Evolutionary conservation across 176 grass and related monocot genomes (phyloP).

Genomic region (Avena atlantica): DNA sequence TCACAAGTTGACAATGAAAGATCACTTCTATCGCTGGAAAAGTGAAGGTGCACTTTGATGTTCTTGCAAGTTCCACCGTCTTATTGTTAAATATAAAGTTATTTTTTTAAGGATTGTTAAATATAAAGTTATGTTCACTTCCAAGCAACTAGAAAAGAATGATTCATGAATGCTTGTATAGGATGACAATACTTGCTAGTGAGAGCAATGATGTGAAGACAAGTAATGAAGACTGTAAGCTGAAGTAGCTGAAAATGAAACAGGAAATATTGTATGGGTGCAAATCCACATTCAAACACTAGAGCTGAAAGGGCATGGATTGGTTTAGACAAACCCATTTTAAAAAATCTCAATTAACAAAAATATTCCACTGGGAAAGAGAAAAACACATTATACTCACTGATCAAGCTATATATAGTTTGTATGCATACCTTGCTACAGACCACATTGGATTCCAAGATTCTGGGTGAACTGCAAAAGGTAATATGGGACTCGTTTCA

Average conservation of each 20-base stretch:
- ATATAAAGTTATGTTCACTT: neutral
- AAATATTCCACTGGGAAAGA: neutral
- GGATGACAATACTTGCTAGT: neutral
- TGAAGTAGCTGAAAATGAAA: slow-evolving; percentile 1
- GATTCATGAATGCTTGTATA: neutral
- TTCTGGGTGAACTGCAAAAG: slow-evolving; percentile 90
- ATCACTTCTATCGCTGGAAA: neutral
- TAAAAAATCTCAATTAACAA: neutral
- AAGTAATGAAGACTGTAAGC: neutral
- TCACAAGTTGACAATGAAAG: neutral
- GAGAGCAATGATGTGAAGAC: slow-evolving; percentile 3
- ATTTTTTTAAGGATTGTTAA: neutral
- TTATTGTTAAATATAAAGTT: slow-evolving; percentile 14
- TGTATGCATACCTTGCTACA: slow-evolving; percentile 77
- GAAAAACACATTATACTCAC: slow-evolving; percentile 16
- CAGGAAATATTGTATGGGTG: neutral
- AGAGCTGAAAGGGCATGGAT: neutral
- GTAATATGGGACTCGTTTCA: slow-evolving; percentile 25
- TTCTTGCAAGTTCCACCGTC: neutral
- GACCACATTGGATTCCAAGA: slow-evolving; percentile 99
- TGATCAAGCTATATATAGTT: slow-evolving; percentile 26
- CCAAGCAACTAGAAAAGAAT: slow-evolving; percentile 26
- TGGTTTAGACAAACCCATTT: neutral
- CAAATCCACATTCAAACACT: neutral
- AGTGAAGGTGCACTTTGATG: neutral